phyloP scores from a whole-genome alignment of 108 stramenopile species.

The Nitzschia sp. region DNA sequence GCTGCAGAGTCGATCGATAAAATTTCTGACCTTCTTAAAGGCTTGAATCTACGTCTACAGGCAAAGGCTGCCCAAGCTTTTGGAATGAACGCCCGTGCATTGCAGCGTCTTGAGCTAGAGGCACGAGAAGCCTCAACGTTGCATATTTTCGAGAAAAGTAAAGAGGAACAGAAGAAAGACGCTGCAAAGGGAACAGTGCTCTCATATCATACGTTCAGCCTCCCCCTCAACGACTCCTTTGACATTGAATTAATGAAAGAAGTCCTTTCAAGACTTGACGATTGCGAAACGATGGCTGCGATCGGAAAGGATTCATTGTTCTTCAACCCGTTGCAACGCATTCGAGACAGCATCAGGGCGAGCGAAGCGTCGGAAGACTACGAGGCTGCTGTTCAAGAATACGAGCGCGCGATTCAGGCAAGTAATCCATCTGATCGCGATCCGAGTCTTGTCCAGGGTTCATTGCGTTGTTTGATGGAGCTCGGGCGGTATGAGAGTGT shows the following conservation, averaged over 20 bases:
- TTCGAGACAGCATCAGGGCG: slow-evolving; percentile 51
- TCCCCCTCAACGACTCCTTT: neutral
- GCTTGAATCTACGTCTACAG: slow-evolving; percentile 53
- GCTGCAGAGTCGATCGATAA: slow-evolving; percentile 51
- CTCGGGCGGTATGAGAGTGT: slow-evolving; percentile 86
- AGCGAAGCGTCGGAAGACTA: slow-evolving; percentile 76
- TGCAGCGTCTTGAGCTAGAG: slow-evolving; percentile 74
- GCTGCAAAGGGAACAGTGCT: neutral
- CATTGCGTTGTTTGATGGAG: slow-evolving; percentile 72
- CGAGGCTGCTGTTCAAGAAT: slow-evolving; percentile 77
- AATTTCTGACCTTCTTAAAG: slow-evolving; percentile 60
- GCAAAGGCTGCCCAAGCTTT: slow-evolving; percentile 71
- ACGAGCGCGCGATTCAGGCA: slow-evolving; percentile 68
- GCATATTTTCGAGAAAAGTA: slow-evolving; percentile 31
- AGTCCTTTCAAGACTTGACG: slow-evolving; percentile 64
- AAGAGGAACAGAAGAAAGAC: neutral
- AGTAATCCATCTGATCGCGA: slow-evolving; percentile 18
- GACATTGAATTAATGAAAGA: slow-evolving; percentile 38
- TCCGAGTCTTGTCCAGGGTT: slow-evolving; percentile 47
- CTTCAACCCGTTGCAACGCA: slow-evolving; percentile 30
- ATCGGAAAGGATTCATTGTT: slow-evolving; percentile 45
- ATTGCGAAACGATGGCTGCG: slow-evolving; percentile 77
- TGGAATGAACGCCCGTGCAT: slow-evolving; percentile 82
- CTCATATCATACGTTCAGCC: neutral
- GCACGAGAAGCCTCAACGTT: slow-evolving; percentile 43